Evolutionary conservation across 2,329 filamentous ascomycete species (phyloP), one percentile per base, ranked within the genome.

Genomic region (Epichloe glyceriae): DNA sequence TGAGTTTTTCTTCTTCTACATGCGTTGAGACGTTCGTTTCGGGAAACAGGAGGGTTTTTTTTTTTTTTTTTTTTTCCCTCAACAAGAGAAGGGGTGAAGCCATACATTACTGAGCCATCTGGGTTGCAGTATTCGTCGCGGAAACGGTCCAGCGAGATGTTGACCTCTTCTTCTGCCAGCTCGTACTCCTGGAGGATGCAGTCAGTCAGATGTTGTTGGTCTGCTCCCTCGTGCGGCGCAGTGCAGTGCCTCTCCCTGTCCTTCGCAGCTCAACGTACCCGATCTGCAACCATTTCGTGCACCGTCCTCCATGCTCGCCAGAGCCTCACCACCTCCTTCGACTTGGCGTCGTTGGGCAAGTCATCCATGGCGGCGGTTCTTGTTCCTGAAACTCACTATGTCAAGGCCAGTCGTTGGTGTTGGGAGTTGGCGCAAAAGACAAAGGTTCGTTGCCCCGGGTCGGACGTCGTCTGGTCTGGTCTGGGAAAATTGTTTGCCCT

Each of bases 301-400:
- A 89, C 83, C 8, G 93, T 98, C 69, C 83, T 82, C 81, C 88
- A 94, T 61, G 90, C 88, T 68, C 91, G 86, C 91, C 93, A 98
- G 59, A 96, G 80, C 64, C 86, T 82, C 62, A 78, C 72, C 46
- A 76, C 67, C 67, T 73, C 71, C 65, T 76, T 75, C 57, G 71
- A 67, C 66, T 73, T 74, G 56, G 70, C 70, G 43, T 74, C 68
- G 51, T 74, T 73, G 49, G 72, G 69, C 64, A 73, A 68, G 60
- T 63, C 62, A 57, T 70, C 67, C 69, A 72, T 71, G 38, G 50
- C 60, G 54, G 17, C 14, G 5, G 46, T n/a, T 14, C 46, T 17
- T 47, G 35, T 46, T 5, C 40, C 30, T 34, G 49, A 37, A 20
- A n/a, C 50, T 38, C 38, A 7, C 30, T 3, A 11, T 48, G 17